Base-by-base conservation (phyloP, 2,329 filamentous ascomycete genomes). In the Aspergillus intermedius region DNA sequence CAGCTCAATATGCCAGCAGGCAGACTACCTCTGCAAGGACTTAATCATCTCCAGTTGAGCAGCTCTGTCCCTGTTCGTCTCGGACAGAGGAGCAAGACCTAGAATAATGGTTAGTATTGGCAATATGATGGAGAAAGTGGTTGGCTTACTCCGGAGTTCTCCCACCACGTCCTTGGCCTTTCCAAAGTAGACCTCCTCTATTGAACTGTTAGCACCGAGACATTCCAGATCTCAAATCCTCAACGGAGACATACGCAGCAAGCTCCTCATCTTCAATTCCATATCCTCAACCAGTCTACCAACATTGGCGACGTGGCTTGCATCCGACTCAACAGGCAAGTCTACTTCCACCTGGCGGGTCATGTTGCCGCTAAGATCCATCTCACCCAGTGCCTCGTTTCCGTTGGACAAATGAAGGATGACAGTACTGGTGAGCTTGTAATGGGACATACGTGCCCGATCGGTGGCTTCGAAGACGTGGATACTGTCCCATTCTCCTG, bases 161-260 rank as follows among this genome's bases (percentile, higher is more conserved):
- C 91, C 93, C 3, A 98, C 91, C 3, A 98, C 90, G 71, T 98
- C 93, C 80, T 95, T 96, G 48, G 93, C 91, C 78, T 98, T 98
- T 66, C 93, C 93, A 73, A 98, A 98, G 75, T 98, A 98, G 44
- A 98, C 93, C 73, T 98, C 93, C 77, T 98, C 77, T 78, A 59
- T 46, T 56, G 32, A 42, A 21, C 13, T 40, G 8, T n/a, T 10
- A 55, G 54, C 44, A 32, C 13, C 22, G 13, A 13, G 30, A 41
- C 25, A 54, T 42, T 25, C 40, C 47, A n/a, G 9, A n/a, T 12
- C 12, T 25, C 17, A 37, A 42, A 6, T 32, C 4, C 5, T 30
- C 35, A 22, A 44, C 15, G 6, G 47, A 44, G 35, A 66, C 73
- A 54, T 69, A 78, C 76, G 91, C 68, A 98, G 76, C 70, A 97